Evolutionary conservation across 805 yeast species (phyloP).

Genomic region (Saccharomycopsis oosterbeekiorum): DNA sequence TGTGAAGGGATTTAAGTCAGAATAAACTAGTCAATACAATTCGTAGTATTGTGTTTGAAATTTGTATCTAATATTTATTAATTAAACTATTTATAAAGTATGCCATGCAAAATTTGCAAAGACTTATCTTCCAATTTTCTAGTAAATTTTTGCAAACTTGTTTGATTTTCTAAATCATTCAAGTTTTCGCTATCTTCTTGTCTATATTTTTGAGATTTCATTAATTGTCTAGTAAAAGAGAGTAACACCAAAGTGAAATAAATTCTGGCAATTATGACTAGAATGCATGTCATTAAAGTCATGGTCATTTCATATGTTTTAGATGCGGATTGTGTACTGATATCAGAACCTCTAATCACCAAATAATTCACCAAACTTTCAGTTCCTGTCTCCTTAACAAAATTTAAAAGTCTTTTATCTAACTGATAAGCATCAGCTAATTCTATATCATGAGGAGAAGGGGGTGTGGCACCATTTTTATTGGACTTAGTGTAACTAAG

Average conservation of each 20-base stretch:
- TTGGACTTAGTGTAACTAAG: not conserved
- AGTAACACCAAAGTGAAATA: conserved; percentile 52
- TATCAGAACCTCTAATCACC: not conserved
- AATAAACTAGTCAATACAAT: not conserved
- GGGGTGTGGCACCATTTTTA: not conserved
- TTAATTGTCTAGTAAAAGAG: conserved; percentile 49
- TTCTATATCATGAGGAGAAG: conserved; percentile 1
- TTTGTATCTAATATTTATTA: not conserved
- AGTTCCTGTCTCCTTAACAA: not conserved
- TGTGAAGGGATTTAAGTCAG: no score
- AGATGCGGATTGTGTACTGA: conserved; percentile 51
- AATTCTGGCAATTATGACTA: conserved; percentile 39
- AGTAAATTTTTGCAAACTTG: conserved; percentile 5
- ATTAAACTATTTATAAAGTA: not conserved
- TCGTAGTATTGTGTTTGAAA: not conserved
- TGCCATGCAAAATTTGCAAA: not conserved
- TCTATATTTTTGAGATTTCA: conserved; percentile 36
- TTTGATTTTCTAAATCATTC: not conserved
- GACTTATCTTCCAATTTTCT: conserved; percentile 10
- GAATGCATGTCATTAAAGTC: conserved; percentile 41
- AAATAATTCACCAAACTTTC: not conserved
- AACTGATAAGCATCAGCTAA: not conserved
- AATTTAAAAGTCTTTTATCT: not conserved
- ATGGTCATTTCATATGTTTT: conserved; percentile 46
- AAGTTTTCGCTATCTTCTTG: conserved; percentile 23